These are phyloP conservation scores for Brassica rapa DNA, from an alignment of 345 rosid genomes.

Conservation along the genomic window DNA sequence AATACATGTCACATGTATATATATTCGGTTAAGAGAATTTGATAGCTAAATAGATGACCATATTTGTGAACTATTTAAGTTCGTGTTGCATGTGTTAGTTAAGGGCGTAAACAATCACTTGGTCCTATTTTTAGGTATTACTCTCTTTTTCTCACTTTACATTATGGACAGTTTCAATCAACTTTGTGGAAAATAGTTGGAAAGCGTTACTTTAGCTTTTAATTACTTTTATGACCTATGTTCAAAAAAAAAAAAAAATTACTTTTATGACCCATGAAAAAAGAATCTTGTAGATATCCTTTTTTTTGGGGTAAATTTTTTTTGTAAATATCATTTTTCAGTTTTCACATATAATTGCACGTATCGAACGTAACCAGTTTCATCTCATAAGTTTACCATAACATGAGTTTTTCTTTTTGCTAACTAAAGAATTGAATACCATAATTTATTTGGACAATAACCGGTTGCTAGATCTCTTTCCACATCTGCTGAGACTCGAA, in stretches of 20 bases:
- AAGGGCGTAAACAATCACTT: slow-evolving; percentile 9
- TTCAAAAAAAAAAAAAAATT: neutral
- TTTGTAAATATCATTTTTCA: neutral
- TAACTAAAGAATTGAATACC: too few species aligned
- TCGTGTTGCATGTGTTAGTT: too few species aligned
- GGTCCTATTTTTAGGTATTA: slow-evolving; percentile 40
- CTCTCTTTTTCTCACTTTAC: slow-evolving; percentile 30
- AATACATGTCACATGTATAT: neutral
- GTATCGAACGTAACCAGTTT: slow-evolving; percentile 17
- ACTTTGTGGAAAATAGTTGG: slow-evolving; percentile 41
- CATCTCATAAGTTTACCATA: neutral
- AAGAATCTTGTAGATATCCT: too few species aligned
- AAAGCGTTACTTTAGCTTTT: slow-evolving; percentile 40
- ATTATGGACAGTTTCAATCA: slow-evolving; percentile 35
- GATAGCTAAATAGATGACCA: neutral
- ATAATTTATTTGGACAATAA: too few species aligned
- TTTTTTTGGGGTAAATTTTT: neutral
- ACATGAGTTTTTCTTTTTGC: too few species aligned
- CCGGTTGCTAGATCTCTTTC: too few species aligned
- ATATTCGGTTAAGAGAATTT: too few species aligned
- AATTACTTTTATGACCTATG: slow-evolving; percentile 36
- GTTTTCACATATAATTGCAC: slow-evolving; percentile 17
- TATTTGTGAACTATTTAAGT: neutral
- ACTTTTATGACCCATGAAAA: too few species aligned
- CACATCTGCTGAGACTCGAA: too few species aligned